Evolutionary conservation across 2,329 filamentous ascomycete genomes (phyloP), one percentile per base, ranked within the genome.

Genomic region (Triangularia setosa): DNA sequence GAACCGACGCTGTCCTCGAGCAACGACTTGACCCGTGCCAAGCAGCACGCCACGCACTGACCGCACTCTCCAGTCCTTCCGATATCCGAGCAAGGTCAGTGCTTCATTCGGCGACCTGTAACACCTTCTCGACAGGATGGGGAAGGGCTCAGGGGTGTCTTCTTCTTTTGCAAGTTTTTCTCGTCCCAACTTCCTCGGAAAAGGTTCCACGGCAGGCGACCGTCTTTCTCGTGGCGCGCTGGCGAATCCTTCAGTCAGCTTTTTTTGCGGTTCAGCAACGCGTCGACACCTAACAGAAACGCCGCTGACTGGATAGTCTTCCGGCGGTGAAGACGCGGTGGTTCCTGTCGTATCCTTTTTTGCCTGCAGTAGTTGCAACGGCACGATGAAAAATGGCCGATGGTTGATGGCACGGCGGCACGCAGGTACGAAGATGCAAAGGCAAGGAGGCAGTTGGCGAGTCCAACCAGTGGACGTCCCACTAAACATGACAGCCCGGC

Each of bases 61-160:
- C 58, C 35, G 24, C 24, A 27, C 52, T 55, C 52, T 16, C 23
- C 52, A 55, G 18, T 16, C 28, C 48, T 30, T 55, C 14, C 53
- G 27, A 55, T 28, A 60, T 16, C 53, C 54, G 52, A 55, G 40
- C 35, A 61, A 33, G n/a, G 33, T 24, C 40, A 48, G 52, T 56
- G 55, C 64, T 59, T 52, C 35, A 65, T 69, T 61, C 61, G 65
- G 65, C 44, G 27, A 33, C 33, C 64, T 69, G 67, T 35, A 58
- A 66, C 67, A 64, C 53, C 30, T 30, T 53, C 35, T 60, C 62
- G 65, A 64, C 61, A 56, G 56, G 59, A 56, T 3, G 30, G 61
- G 61, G 61, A 54, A 57, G 16, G 7, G n/a, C 18, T n/a, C 16
- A 44, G 35, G n/a, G 4, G 28, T 21, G 18, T 27, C 60, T 48